phyloP scores from a whole-genome alignment of 805 yeast species.

The Ogataea populi-albae region DNA sequence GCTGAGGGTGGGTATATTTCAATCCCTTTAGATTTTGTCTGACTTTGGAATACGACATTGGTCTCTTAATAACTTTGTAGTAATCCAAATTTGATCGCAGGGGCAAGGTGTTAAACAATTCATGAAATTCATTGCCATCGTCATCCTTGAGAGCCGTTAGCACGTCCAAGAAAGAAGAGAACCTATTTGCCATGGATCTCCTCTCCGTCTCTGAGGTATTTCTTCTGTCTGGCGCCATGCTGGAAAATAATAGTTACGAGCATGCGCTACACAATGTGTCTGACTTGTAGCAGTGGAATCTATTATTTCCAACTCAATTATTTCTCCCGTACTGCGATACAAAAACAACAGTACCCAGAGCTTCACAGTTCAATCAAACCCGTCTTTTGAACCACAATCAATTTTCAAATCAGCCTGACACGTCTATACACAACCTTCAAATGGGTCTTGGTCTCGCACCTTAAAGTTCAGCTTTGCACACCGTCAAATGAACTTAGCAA shows the following conservation, averaged over 20 bases:
- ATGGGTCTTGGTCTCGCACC: too few species aligned
- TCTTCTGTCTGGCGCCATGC: conserved; percentile 13
- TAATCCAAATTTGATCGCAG: conserved; percentile 70
- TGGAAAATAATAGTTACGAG: background rate
- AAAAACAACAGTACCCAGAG: too few species aligned
- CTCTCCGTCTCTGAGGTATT: conserved; percentile 19
- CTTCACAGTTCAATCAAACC: too few species aligned
- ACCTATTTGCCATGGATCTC: conserved; percentile 16
- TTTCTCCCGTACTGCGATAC: too few species aligned
- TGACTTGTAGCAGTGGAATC: too few species aligned
- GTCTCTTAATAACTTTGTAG: conserved; percentile 71
- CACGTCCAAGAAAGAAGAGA: conserved; percentile 18
- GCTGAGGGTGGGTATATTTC: conserved; percentile 58
- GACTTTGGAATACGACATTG: conserved; percentile 77
- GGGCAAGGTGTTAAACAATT: conserved; percentile 69
- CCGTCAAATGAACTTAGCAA: too few species aligned
- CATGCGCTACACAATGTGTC: too few species aligned
- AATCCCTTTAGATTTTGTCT: conserved; percentile 53
- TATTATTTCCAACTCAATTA: too few species aligned
- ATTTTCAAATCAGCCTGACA: too few species aligned
- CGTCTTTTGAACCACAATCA: too few species aligned
- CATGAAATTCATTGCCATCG: conserved; percentile 30
- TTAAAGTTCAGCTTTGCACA: too few species aligned
- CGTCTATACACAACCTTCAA: too few species aligned
- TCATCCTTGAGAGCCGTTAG: conserved; percentile 27